Percentiles rank a stretch among this genome's conserved stretches.
phyloP scores from a whole-genome alignment of 768 basidiomycete genomes.

The Porphyrellus cyaneotinctus region DNA sequence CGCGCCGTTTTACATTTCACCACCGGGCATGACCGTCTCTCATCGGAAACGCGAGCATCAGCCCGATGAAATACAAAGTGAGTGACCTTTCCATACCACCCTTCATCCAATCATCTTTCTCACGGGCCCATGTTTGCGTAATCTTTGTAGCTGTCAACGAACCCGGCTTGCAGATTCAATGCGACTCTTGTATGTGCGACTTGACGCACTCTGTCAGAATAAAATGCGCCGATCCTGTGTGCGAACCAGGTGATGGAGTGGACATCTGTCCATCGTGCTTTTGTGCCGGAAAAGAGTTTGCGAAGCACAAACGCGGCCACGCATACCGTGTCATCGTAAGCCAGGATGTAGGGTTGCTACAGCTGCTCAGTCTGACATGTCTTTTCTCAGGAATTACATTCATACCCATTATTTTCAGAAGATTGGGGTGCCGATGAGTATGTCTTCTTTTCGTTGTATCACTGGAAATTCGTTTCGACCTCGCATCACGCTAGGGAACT shows the following conservation, averaged over 20 bases:
- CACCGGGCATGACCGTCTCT: constrained; percentile 53
- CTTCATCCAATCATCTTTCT: constrained; percentile 19
- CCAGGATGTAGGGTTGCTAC: neutral
- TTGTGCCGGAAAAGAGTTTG: constrained; percentile 86
- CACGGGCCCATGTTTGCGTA: constrained; percentile 27
- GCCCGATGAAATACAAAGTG: constrained; percentile 64
- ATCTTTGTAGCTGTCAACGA: constrained; percentile 64
- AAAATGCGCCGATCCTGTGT: constrained; percentile 84
- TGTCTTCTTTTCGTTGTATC: constrained; percentile 26
- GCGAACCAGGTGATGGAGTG: constrained; percentile 73
- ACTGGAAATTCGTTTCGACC: neutral
- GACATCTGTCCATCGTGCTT: constrained; percentile 94
- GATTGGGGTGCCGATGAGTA: constrained; percentile 99
- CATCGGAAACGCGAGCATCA: constrained; percentile 62
- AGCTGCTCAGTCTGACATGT: neutral
- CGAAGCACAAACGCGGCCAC: constrained; percentile 79
- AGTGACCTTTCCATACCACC: constrained; percentile 18
- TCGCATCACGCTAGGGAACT: constrained; percentile 59
- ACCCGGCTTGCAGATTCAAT: constrained; percentile 78
- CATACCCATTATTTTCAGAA: constrained; percentile 90
- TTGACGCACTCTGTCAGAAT: constrained; percentile 96
- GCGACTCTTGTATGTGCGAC: constrained; percentile 81
- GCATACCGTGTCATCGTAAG: constrained; percentile 88
- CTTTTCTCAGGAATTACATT: constrained; percentile 76
- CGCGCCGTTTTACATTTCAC: neutral